Conservation (phyloP, 2,329 filamentous ascomycete genomes). For the Verticillium albo-atrum region DNA sequence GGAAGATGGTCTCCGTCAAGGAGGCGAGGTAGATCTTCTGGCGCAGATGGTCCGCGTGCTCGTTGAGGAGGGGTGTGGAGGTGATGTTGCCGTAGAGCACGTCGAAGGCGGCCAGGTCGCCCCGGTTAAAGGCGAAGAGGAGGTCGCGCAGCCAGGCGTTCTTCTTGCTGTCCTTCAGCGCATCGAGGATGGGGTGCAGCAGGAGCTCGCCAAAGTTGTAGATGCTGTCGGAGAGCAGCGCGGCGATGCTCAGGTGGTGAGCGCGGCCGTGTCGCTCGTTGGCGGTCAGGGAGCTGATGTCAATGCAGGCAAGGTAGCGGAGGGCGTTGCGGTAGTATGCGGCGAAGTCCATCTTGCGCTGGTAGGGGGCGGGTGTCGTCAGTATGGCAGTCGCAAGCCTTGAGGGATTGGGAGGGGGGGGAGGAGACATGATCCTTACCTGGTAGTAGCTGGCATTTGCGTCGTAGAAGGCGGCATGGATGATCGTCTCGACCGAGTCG, state of each 20-base stretch:
- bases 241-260: constrained; percentile 89
- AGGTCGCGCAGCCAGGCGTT: constrained; percentile 89
- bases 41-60: constrained; percentile 80
- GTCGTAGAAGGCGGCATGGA: constrained; percentile 94
- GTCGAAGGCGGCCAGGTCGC: constrained; percentile 85
- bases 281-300: constrained; percentile 68
- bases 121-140: constrained; percentile 96
- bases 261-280: constrained; percentile 77
- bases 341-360: constrained; percentile 82
- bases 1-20: constrained; percentile 93
- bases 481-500: constrained; percentile 90
- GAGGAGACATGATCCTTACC: constrained; percentile 39
- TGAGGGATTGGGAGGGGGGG: too few relatives aligned
- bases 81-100: constrained; percentile 75
- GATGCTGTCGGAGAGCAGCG: constrained; percentile 88
- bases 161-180: constrained; percentile 63
- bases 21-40: constrained; percentile 98
- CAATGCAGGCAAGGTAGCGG: constrained; percentile 94
- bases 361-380: constrained; percentile 19
- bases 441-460: constrained; percentile 95
- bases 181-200: constrained; percentile 90
- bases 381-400: constrained; percentile 20
- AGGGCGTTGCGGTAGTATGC: constrained; percentile 97
- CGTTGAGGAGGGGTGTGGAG: constrained; percentile 72
- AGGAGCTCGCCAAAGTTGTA: constrained; percentile 99